Conservation (phyloP, 2,329 filamentous ascomycete species). For the Hypoxylon sp. region DNA sequence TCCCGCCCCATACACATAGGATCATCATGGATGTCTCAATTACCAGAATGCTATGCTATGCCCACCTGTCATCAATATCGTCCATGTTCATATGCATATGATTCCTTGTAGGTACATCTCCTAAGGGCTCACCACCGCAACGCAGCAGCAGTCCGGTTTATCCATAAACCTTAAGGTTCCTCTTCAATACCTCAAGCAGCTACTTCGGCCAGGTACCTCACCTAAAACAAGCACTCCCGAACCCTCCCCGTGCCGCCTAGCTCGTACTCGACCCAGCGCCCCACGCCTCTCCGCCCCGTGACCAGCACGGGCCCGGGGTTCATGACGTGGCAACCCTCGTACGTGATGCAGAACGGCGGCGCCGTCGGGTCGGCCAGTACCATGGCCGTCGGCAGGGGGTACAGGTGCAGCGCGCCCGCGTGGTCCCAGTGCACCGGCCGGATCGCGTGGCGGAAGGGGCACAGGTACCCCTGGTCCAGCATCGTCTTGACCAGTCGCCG, state of each 20-base stretch:
- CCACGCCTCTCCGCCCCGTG: constrained; percentile 74
- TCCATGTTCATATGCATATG: constrained; percentile 5
- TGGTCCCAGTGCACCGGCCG: constrained; percentile 94
- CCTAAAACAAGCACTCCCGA: constrained; percentile 71
- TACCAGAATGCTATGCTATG: constrained; percentile 24
- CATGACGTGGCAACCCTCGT: constrained; percentile 95
- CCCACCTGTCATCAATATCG: constrained; percentile 13
- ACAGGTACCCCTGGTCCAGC: constrained; percentile 88
- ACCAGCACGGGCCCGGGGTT: constrained; percentile 87
- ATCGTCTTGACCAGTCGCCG: constrained; percentile 90
- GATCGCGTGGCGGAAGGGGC: constrained; percentile 83
- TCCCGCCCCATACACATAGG: background rate
- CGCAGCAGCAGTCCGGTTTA: background rate
- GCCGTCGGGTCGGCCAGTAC: constrained; percentile 86
- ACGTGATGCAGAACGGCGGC: constrained; percentile 86
- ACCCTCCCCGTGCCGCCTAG: constrained; percentile 71
- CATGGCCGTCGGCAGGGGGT: constrained; percentile 87
- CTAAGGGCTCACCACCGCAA: background rate
- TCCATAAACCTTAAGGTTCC: too few species aligned
- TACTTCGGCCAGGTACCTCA: too few species aligned
- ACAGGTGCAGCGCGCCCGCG: constrained; percentile 79
- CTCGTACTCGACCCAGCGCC: constrained; percentile 90
- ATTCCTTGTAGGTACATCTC: background rate
- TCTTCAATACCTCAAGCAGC: too few species aligned
- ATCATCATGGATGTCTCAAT: constrained; percentile 11